Evolutionary conservation across 2,329 filamentous ascomycete species (phyloP), one percentile per base, ranked within the genome.

Genomic region (Leptoxyphium fumago): DNA sequence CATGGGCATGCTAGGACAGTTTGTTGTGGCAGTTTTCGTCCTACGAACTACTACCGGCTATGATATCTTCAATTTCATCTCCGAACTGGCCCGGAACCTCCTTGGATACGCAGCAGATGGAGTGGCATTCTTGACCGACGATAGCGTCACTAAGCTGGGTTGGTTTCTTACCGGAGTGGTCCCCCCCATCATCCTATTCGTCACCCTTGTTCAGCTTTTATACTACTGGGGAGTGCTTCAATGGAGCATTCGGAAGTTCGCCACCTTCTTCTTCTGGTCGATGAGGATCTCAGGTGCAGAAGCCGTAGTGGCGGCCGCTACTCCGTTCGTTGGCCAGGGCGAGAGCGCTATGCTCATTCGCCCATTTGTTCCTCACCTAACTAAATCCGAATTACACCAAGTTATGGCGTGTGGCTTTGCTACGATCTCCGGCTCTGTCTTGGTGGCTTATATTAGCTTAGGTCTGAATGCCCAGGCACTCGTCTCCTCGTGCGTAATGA

Each of bases 121-220:
- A 60, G 76, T 84, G 0, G 60, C 62, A 0, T 95, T 94, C 68
- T 64, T 95, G 53, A 82, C 78, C 0, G 66, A 67, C 11, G 44
- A 54, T 0, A 60, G 62, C 7, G 67, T 70, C 6, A 58, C 67
- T 2, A 14, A 34, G 14, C 56, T 71, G 1, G 52, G 55, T 4
- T 86, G 74, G 74, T 94, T 94, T 73, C 71, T 94, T 50, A 71
- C 82, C 42, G 69, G 72, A 41, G 86, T 94, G 49, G 73, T 93
- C 14, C 86, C 88, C 0, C 80, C 88, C 55, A 93, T 95, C 64
- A 85, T 94, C 68, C 94, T 94, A 77, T 94, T 95, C 76, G 83
- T 94, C 46, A 78, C 87, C 1, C 71, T 94, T 14, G 85, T 94
- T 21, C 84, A 93, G 64, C 75, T 94, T 29, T 65, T 91, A 38